These are phyloP conservation scores for Scutellaria galericulata DNA, from an alignment of 257 asterid species.

Conservation along the genomic window DNA sequence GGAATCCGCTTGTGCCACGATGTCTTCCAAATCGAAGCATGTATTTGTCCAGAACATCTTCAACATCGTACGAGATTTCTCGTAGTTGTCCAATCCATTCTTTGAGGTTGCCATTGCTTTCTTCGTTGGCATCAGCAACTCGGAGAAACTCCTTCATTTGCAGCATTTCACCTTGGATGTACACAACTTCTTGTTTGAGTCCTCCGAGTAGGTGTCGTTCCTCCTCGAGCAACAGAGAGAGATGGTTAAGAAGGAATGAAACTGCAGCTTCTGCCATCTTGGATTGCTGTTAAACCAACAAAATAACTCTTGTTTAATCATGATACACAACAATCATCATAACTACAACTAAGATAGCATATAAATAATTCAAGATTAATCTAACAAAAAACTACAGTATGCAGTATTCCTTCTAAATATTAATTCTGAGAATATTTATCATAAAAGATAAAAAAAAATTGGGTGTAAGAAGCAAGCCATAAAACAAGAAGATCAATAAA, in stretches of 20 bases:
- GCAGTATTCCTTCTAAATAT: not conserved
- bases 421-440: too few species aligned
- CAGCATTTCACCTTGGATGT: conserved; percentile 36
- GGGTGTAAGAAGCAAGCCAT: too few species aligned
- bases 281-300: not conserved
- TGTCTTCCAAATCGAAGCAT: conserved; percentile 21
- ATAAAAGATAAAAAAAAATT: too few species aligned
- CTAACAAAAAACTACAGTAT: not conserved
- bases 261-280: conserved; percentile 44
- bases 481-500: too few species aligned
- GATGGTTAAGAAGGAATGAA: conserved; percentile 34
- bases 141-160: conserved; percentile 42
- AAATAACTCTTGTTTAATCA: not conserved
- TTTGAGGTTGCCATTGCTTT: conserved; percentile 33
- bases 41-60: conserved; percentile 46
- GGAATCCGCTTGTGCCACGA: not conserved
- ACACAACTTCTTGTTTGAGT: conserved; percentile 25
- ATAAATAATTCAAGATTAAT: not conserved
- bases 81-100: conserved; percentile 49
- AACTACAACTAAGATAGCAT: not conserved
- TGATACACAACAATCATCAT: not conserved
- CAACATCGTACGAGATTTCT: conserved; percentile 43
- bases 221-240: conserved; percentile 26
- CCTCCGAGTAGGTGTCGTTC: conserved; percentile 30
- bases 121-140: conserved; percentile 45